Base-by-base conservation (phyloP, 2,329 filamentous ascomycete genomes). In the Fusarium nygamai region DNA sequence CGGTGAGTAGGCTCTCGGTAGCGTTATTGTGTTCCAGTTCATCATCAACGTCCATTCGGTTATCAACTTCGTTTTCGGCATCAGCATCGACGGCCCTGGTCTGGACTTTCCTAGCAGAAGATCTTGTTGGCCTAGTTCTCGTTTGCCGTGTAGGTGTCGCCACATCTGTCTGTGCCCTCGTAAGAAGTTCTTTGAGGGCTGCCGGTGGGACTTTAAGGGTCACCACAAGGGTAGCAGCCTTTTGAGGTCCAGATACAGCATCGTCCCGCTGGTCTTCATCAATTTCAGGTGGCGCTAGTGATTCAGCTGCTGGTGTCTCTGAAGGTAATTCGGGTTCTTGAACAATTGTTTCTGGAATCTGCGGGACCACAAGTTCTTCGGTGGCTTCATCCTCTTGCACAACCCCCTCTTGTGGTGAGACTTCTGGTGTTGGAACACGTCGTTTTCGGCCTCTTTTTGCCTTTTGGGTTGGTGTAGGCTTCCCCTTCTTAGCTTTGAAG, bases 1-100 rank as follows among this genome's bases (percentile, higher is more conserved):
- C 76, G 76, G 19, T 78, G 71, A 38, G 77, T 13, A 66, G 61
- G 31, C 41, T 61, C 44, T 61, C 53, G 6, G 56, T 65, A 27
- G 56, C 13, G 22, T 22, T 34, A 31, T 48, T 57, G 12, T 22
- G 51, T 27, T 67, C 61, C 27, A 51, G 24, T 16, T 56, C 58
- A 34, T 64, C 39, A 10, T 63, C 51, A 13, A 44, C 54, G 8
- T 61, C 61, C 31, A 57, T 61, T 34, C 41, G 46, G 12, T 24
- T 33, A 46, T 51, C 47, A 11, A 14, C 50, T 24, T 64, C 60
- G 24, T 53, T 33, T 4, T 69, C 53, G 24, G 34, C 51, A 41
- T n/a, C 19, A 29, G 34, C 17, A n/a, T 57, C 43, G 9, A 19
- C 41, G 22, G 46, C n/a, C 8, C 27, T 48, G 4, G 27, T 38